Conservation (phyloP, 1,284 basidiomycete species). For the Psilocybe mexicana region DNA sequence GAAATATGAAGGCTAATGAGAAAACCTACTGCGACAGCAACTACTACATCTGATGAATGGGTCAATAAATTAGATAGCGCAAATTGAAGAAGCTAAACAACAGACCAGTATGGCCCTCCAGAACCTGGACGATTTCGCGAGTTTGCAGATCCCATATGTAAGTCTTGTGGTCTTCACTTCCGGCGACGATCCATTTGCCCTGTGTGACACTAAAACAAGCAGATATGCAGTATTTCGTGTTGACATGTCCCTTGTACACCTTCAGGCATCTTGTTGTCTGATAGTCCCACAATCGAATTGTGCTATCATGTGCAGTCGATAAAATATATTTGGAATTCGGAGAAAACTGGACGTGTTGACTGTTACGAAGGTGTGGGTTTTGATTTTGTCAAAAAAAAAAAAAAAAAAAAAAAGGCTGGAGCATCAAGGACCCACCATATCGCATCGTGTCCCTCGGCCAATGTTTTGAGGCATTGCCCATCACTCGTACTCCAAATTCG, state of each 20-base stretch:
- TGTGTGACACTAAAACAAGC: slow-evolving; percentile 82
- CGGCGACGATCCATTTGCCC: slow-evolving; percentile 88
- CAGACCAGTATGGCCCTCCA: slow-evolving; percentile 77
- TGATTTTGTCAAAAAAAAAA: background rate
- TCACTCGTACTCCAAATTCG: slow-evolving; percentile 94
- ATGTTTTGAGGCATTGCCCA: slow-evolving; percentile 94
- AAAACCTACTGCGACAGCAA: slow-evolving; percentile 65
- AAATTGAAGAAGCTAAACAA: slow-evolving; percentile 2
- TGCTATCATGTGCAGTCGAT: slow-evolving; percentile 87
- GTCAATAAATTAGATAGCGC: background rate
- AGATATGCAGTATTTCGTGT: slow-evolving; percentile 77
- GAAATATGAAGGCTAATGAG: slow-evolving; percentile 12
- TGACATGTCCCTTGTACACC: slow-evolving; percentile 83
- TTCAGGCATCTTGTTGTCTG: slow-evolving; percentile 90
- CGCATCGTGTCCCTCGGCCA: slow-evolving; percentile 88
- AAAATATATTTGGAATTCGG: slow-evolving; percentile 94
- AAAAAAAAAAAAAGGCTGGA: slow-evolving; percentile 2
- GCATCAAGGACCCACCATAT: slow-evolving; percentile 62
- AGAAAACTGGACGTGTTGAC: slow-evolving; percentile 89
- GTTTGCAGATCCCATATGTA: slow-evolving; percentile 94
- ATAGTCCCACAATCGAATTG: slow-evolving; percentile 94
- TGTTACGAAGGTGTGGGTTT: slow-evolving; percentile 27
- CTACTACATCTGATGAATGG: slow-evolving; percentile 59
- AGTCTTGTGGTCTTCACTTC: slow-evolving; percentile 88
- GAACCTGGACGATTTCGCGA: slow-evolving; percentile 74